Evolutionary conservation across 208 protist genomes (phyloP).

Genomic region (Sergeia podlipaevii): DNA sequence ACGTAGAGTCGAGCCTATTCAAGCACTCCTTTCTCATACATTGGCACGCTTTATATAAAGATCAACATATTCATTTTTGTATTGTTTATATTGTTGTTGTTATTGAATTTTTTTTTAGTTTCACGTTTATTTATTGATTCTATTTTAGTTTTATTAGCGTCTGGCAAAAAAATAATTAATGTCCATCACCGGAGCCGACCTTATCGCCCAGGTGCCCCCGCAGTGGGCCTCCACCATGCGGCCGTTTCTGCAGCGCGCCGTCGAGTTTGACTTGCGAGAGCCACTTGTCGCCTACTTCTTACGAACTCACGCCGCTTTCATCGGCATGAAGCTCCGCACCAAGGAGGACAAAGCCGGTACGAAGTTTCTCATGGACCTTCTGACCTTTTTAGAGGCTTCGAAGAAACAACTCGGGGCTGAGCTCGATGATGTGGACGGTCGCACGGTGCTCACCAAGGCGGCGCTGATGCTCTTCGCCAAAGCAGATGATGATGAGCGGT

Average conservation of each 20-base stretch:
- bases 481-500: slow-evolving; percentile 79
- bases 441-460: slow-evolving; percentile 53
- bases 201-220: slow-evolving; percentile 31
- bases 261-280: slow-evolving; percentile 52
- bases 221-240: slow-evolving; percentile 38
- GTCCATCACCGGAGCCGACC: slow-evolving; percentile 11
- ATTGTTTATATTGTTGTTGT: background rate
- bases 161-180: slow-evolving; percentile 10
- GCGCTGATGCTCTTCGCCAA: slow-evolving; percentile 67
- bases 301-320: slow-evolving; percentile 56
- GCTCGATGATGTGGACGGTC: slow-evolving; percentile 42
- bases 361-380: slow-evolving; percentile 41
- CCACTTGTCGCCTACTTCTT: slow-evolving; percentile 75
- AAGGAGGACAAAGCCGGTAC: slow-evolving; percentile 48
- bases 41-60: no score
- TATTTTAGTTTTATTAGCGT: background rate
- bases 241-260: slow-evolving; percentile 63
- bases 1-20: no score
- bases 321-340: slow-evolving; percentile 41
- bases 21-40: no score
- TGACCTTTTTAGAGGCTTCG: slow-evolving; percentile 46
- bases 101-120: slow-evolving; percentile 7
- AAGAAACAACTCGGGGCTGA: slow-evolving; percentile 24
- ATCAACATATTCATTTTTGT: no score
- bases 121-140: background rate